phyloP scores from a whole-genome alignment of 495 filamentous ascomycete species.

The Penicillium ucsense region DNA sequence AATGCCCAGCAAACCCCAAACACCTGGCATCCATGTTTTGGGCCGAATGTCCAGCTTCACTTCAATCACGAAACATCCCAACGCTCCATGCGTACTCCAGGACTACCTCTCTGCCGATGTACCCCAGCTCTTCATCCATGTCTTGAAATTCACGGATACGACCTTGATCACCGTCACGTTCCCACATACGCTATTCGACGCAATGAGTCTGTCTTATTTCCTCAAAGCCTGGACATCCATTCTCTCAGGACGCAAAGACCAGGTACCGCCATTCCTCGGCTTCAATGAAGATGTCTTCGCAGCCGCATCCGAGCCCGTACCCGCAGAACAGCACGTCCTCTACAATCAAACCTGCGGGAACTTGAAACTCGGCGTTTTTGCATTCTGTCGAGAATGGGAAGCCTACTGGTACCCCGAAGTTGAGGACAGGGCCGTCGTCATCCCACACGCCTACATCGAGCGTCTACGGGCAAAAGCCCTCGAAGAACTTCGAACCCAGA shows the following conservation, averaged over 20 bases:
- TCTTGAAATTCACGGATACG: conserved; percentile 36
- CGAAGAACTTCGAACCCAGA: not conserved
- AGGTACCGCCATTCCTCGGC: not conserved
- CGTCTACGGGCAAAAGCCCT: not conserved
- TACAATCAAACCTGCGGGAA: not conserved
- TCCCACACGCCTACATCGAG: not conserved
- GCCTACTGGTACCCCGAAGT: not conserved
- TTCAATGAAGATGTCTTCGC: not conserved
- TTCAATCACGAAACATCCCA: not conserved
- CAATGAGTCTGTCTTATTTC: conserved; percentile 19
- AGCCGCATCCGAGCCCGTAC: not conserved
- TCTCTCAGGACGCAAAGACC: not conserved
- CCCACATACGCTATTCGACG: conserved; percentile 37
- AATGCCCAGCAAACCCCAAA: not conserved
- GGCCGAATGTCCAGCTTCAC: not conserved
- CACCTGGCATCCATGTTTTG: not conserved
- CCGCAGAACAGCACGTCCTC: not conserved
- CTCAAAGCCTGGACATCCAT: not conserved
- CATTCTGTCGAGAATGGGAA: not conserved
- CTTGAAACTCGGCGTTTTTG: not conserved
- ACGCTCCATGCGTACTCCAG: not conserved
- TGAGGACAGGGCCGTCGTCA: not conserved
- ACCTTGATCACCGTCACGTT: conserved; percentile 36
- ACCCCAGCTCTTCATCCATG: conserved; percentile 36
- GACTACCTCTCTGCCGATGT: conserved; percentile 33